Base-by-base conservation (phyloP, 352 stramenopile species). In the Phytophthora cactorum region DNA sequence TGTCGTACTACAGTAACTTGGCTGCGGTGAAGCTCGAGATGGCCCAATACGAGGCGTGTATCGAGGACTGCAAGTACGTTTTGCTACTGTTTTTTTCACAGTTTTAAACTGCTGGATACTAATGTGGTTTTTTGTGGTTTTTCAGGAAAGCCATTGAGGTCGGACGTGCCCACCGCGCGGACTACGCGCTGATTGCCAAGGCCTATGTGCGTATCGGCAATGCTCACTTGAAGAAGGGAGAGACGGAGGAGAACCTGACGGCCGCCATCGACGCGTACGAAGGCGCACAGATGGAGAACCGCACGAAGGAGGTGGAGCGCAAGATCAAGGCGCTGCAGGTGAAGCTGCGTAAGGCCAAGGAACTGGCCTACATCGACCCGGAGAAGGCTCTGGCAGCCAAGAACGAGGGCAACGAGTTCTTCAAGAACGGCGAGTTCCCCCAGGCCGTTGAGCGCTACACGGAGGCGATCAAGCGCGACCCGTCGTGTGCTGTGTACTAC, bases 391-490 rank as follows among this genome's bases (percentile, higher is more conserved):
- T 99, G 50, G 93, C 97, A 59, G 97, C 97, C 38, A 99, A 99
- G 87, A 97, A 99, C 81, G 85, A 97, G 55, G 98, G 98, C 59
- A 99, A 99, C 77, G 96, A 98, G 43, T 86, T 92, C 39, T 99
- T 99, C 82, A 98, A 98, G 70, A 86, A 84, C 46, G 92, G 97
- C 63, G 85, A 99, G 29, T 99, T 98, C 81, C 83, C 86, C 9
- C 79, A 95, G 62, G 94, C 96, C 2, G 96, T 99, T 50, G 84
- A 93, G 66, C 83, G 94, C 52, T 99, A 98, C 87, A 97, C 84
- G 75, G 97, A 99, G 76, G 98, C 98, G n/a, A 98, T 99, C 63
- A 99, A 99, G 81, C 92, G 98, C 51, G 95, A 99, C 72, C 98
- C 98, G 15, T 97, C 93, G 22, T 99, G 97, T 87, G 92, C 98